Base-by-base conservation (phyloP, 192 early-diverging fungal species). In the Borealophlyctis nickersoniae region DNA sequence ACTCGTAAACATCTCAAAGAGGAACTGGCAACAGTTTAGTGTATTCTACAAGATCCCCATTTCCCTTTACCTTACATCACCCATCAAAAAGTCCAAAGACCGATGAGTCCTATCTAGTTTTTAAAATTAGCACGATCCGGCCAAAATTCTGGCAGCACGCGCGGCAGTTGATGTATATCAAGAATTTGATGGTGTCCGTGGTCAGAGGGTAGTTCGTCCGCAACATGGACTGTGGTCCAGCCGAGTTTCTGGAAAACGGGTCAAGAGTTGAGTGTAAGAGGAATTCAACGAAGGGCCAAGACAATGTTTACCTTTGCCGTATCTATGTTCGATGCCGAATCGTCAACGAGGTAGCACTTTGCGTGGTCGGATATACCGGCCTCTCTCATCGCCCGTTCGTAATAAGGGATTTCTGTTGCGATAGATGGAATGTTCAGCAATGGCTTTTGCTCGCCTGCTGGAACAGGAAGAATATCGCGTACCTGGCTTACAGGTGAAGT, bases 401-500 rank as follows among this genome's bases (percentile, higher is more conserved):
- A 88, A 60, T 61, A 69, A 3, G 39, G 39, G 7, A 45, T 45
- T 45, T 45, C 39, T 45, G 19, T 45, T 45, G 39, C 9, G 7
- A 19, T 7, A 19, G 39, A 45, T n/a, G 39, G 19, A 45, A 45
- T 7, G 19, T 13, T 13, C 39, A 45, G 39, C 19, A 45, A 13
- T 45, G 39, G 39, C 7, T 7, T 45, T 45, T 45, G 19, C 9
- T 13, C 9, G 39, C 7, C 9, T 13, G 39, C 19, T 7, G 7
- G 39, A 45, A 45, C 19, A 45, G 11, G 27, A 24, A 9, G 52
- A 5, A 23, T 53, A 24, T 24, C 49, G 48, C 33, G 36, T 54
- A 45, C 80, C 81, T 19, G 91, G 91, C 58, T 92, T 92, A 71
- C 89, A 92, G 5, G 74, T 66, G 67, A 92, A 91, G 61, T 88